Conservation (phyloP, 2,329 filamentous ascomycete species). For the Fusarium tuaranense region DNA sequence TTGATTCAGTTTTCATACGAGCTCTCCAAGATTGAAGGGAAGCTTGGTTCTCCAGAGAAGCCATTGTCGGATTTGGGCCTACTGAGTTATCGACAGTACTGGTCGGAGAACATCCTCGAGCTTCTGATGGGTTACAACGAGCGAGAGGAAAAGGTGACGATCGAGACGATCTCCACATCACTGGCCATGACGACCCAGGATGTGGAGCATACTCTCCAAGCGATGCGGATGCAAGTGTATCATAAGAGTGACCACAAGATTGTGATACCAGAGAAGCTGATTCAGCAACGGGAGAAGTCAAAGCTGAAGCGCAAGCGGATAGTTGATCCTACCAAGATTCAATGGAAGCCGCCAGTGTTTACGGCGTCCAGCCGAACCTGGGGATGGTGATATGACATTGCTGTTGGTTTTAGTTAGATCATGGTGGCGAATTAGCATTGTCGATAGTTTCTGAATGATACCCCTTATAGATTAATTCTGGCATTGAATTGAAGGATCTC, state of each 20-base stretch:
- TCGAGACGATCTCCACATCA: conserved; percentile 82
- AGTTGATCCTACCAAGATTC: conserved; percentile 82
- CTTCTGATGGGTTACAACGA: conserved; percentile 80
- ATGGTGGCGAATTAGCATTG: conserved; percentile 9
- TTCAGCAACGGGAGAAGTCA: conserved; percentile 83
- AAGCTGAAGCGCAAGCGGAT: conserved; percentile 80
- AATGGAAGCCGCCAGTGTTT: conserved; percentile 98
- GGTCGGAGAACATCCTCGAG: conserved; percentile 95
- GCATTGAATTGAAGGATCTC: not conserved
- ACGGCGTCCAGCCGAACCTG: conserved; percentile 90
- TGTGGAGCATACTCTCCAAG: conserved; percentile 93
- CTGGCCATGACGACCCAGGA: conserved; percentile 98
- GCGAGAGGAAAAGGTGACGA: conserved; percentile 78
- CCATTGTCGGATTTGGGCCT: conserved; percentile 93
- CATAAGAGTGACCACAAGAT: conserved; percentile 98
- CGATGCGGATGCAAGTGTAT: conserved; percentile 94
- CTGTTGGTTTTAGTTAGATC: not conserved
- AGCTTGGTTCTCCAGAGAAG: conserved; percentile 96
- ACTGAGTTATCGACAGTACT: conserved; percentile 95
- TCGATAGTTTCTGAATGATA: conserved; percentile 37
- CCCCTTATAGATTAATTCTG: conserved; percentile 5
- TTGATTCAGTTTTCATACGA: conserved; percentile 99
- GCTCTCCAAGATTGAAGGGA: conserved; percentile 93
- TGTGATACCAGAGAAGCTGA: conserved; percentile 85
- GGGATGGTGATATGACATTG: conserved; percentile 77